Evolutionary conservation across 2,329 filamentous ascomycete genomes (phyloP).

Genomic region (Claviceps digitariae): DNA sequence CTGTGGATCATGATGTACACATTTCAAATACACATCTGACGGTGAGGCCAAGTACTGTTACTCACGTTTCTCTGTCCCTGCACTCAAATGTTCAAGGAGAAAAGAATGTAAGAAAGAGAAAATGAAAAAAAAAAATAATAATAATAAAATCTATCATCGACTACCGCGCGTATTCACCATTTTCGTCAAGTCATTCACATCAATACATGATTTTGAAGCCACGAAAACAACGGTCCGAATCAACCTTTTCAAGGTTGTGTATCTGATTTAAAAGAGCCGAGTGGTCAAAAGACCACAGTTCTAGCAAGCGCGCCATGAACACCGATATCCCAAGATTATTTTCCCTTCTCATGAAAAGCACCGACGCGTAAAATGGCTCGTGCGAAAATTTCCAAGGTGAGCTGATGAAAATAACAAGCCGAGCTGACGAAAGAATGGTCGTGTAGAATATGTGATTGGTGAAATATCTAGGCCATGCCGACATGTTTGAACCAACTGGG

Average conservation of each 20-base stretch:
- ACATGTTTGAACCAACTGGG: slow-evolving; percentile 96
- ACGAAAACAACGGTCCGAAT: not conserved
- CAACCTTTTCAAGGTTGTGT: not conserved
- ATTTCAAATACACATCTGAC: not conserved
- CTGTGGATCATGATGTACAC: slow-evolving; percentile 18
- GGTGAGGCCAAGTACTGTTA: not conserved
- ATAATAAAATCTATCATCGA: not conserved
- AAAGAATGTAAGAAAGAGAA: too few relatives aligned
- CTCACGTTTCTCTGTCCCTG: too few relatives aligned
- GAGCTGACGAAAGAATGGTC: not conserved
- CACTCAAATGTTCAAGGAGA: too few relatives aligned
- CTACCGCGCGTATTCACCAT: not conserved
- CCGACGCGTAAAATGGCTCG: not conserved
- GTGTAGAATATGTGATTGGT: not conserved
- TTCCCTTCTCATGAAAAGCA: not conserved
- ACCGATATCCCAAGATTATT: slow-evolving; percentile 1
- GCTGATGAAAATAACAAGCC: not conserved
- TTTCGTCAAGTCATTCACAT: slow-evolving; percentile 4
- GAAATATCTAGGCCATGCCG: slow-evolving; percentile 52
- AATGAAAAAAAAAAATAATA: not conserved
- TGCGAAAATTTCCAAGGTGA: too few relatives aligned
- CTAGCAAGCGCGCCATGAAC: slow-evolving; percentile 5
- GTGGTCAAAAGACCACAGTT: not conserved
- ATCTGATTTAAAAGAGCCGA: not conserved
- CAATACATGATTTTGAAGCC: not conserved